Evolutionary conservation across 2,329 filamentous ascomycete species (phyloP).

Genomic region (Capronia americana): DNA sequence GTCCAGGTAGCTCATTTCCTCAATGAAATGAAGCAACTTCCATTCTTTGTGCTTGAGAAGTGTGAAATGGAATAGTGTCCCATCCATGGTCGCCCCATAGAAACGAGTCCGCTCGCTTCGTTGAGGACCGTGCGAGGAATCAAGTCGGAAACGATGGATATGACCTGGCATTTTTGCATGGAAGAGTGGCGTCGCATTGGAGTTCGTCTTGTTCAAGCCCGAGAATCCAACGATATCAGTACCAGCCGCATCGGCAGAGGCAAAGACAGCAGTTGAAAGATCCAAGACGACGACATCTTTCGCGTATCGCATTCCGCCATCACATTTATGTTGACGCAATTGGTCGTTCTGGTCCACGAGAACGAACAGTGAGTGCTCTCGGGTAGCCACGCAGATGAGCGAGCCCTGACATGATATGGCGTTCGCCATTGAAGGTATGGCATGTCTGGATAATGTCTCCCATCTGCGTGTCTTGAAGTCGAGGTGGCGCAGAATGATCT

Average conservation of each 20-base stretch:
- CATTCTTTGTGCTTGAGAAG: conserved; percentile 68
- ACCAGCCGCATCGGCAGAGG: conserved; percentile 21
- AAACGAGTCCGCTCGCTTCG: conserved; percentile 42
- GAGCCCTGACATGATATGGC: conserved; percentile 56
- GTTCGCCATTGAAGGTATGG: conserved; percentile 57
- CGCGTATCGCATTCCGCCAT: conserved; percentile 36
- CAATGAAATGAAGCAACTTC: conserved; percentile 73
- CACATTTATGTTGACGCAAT: conserved; percentile 46
- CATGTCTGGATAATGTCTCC: conserved; percentile 47
- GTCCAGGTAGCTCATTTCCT: conserved; percentile 67
- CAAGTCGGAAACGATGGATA: conserved; percentile 30
- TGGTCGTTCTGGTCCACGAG: conserved; percentile 42
- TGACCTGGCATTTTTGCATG: conserved; percentile 34
- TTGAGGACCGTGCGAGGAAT: conserved; percentile 5
- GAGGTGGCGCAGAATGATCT: conserved; percentile 52
- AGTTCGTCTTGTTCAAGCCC: conserved; percentile 26
- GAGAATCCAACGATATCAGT: conserved; percentile 32
- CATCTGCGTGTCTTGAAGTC: conserved; percentile 52
- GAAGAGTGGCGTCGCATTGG: conserved; percentile 29
- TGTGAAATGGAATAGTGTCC: conserved; percentile 72
- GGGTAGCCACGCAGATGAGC: conserved; percentile 62
- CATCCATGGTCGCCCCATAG: conserved; percentile 72
- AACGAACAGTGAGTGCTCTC: conserved; percentile 59
- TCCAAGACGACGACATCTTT: conserved; percentile 32
- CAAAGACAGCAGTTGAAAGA: conserved; percentile 28